Percentiles rank a stretch among this genome's conserved stretches.
Evolutionary conservation across 345 rosid genomes (phyloP).

Genomic region (Garcia nutans): DNA sequence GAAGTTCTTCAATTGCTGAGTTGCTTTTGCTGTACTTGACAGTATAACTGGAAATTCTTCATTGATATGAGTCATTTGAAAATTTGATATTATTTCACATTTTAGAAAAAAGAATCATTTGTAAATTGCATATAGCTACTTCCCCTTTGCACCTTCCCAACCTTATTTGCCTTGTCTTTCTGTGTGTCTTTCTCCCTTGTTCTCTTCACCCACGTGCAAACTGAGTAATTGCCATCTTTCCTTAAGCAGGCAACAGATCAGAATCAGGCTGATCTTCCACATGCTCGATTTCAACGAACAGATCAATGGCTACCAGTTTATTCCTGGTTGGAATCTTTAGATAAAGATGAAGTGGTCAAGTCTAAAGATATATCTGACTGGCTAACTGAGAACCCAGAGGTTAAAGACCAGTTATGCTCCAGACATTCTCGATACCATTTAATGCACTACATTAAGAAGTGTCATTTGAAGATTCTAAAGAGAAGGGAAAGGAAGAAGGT

Average conservation of each 20-base stretch:
- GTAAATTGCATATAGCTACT: too few species aligned
- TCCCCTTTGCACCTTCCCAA: too few species aligned
- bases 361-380: conserved; percentile 85
- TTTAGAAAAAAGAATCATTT: too few species aligned
- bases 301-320: conserved; percentile 91
- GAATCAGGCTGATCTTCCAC: conserved; percentile 45
- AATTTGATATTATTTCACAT: too few species aligned
- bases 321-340: conserved; percentile 83
- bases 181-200: background rate
- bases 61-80: too few species aligned
- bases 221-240: background rate
- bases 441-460: conserved; percentile 92
- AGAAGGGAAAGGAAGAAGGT: conserved; percentile 73
- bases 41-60: too few species aligned
- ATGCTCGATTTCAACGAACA: conserved; percentile 83
- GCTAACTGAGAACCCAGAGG: conserved; percentile 64
- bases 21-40: too few species aligned
- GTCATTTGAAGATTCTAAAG: conserved; percentile 90
- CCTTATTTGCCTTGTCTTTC: background rate
- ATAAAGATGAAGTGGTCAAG: conserved; percentile 70
- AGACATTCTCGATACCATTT: conserved; percentile 88
- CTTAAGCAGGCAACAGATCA: conserved; percentile 26
- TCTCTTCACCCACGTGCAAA: background rate
- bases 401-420: conserved; percentile 63
- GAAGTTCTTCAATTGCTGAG: too few species aligned